These are phyloP conservation scores for Codiaeum variegatum DNA, from an alignment of 441 rosid species.

Conservation along the genomic window DNA sequence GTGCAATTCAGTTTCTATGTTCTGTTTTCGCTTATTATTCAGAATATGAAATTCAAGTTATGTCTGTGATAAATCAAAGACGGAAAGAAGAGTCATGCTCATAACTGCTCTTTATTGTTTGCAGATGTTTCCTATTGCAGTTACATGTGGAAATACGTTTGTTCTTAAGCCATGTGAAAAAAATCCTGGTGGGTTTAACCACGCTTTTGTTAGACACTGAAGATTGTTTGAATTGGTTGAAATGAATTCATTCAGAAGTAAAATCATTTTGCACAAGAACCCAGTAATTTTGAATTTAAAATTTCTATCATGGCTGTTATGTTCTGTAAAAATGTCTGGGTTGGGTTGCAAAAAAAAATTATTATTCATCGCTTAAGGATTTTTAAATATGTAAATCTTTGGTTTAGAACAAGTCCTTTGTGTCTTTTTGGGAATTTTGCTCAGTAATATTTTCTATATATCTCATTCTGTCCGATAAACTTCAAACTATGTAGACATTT, in stretches of 20 bases:
- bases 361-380: not conserved
- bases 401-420: not conserved
- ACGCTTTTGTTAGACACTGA: not conserved
- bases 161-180: slow-evolving; percentile 92
- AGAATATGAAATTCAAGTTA: not conserved
- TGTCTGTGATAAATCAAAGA: not conserved
- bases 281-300: not conserved
- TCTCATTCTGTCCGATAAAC: not conserved
- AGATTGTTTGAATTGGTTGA: not conserved
- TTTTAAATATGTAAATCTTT: not conserved
- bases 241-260: not conserved
- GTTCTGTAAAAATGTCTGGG: not conserved
- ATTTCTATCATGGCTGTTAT: not conserved
- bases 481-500: not conserved
- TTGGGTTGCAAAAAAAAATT: not conserved
- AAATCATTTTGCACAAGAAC: not conserved
- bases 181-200: slow-evolving; percentile 65
- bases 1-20: not conserved
- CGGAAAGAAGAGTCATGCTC: not conserved
- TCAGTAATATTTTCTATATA: not conserved
- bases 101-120: not conserved
- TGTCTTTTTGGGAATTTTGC: not conserved
- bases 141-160: slow-evolving; percentile 89
- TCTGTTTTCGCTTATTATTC: not conserved
- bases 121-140: slow-evolving; percentile 96